Base-by-base conservation (phyloP, 441 rosid genomes). In the Euphorbia schlechtendalii region DNA sequence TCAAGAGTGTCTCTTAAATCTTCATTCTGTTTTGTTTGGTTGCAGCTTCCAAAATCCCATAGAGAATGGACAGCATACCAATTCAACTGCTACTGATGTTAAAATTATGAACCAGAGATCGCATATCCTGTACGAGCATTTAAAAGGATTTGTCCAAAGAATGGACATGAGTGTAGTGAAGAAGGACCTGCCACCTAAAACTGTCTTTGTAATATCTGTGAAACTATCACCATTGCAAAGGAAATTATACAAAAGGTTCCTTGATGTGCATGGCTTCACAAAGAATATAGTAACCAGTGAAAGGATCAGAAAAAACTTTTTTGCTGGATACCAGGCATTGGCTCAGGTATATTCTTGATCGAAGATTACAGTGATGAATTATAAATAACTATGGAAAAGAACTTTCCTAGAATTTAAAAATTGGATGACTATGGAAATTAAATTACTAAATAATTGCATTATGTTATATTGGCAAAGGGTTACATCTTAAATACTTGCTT, bases 101-200 rank as follows among this genome's bases (percentile, higher is more conserved):
- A 95, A 92, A 80, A 95, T 95, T 67, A 95, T 95, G 99, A 95
- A 92, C 76, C 97, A 89, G 78, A 87, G 99, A 77, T 95, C 98
- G 59, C 99, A 95, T 77, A 95, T 95, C 80, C 90, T 95, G 59
- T 95, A 92, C 71, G 97, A 92, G 73, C 89, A 95, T 62, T 76
- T 95, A 71, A 95, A 95, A 86, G 99, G 99, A 77, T 95, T 92
- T 81, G 98, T 92, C 67, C 99, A 95, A 76, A 88, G 99, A 76
- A 92, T 89, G 99, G 99, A 95, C 82, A 95, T 85, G 98, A 90
- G 81, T 70, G 98, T 95, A 65, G 99, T 76, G 83, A 92, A 95
- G 75, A 86, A 88, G 70, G 99, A 95, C 79, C 77, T 95, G 82
- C 99, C 99, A 25, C 98, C 99, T 48, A 95, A 95, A 88, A 90